phyloP scores from a whole-genome alignment of 2,329 filamentous ascomycete species.

The Sarocladium oryzae region DNA sequence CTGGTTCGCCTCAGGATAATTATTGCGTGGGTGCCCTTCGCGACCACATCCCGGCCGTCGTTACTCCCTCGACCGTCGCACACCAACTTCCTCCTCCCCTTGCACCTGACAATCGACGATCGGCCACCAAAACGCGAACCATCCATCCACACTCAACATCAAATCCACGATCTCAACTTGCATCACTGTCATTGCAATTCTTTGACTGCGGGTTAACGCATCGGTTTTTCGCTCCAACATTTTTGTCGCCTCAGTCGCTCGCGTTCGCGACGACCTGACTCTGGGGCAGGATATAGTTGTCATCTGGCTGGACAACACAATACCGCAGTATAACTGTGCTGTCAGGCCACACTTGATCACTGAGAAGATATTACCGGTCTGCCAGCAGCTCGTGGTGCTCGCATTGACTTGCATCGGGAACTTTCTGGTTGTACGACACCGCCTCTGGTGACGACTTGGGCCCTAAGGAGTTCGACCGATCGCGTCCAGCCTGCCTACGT shows the following conservation, averaged over 20 bases:
- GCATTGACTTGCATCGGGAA: background rate
- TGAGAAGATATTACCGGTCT: background rate
- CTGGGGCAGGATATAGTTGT: background rate
- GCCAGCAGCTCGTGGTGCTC: background rate
- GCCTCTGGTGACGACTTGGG: background rate
- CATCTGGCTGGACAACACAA: background rate
- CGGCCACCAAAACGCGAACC: constrained; percentile 7
- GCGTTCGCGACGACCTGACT: background rate
- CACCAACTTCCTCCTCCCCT: background rate
- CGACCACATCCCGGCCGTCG: background rate
- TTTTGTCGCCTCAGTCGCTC: background rate
- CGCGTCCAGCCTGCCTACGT: background rate
- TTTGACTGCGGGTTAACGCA: background rate
- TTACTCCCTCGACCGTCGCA: constrained; percentile 5
- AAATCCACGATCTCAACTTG: background rate
- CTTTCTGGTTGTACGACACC: background rate
- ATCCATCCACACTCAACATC: background rate
- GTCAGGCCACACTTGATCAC: background rate
- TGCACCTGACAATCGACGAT: constrained; percentile 8
- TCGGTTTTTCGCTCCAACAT: background rate
- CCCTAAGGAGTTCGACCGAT: background rate
- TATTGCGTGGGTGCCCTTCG: background rate
- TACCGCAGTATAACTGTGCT: background rate
- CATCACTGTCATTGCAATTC: background rate
- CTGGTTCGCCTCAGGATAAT: background rate